Percentiles rank a stretch among this genome's conserved stretches.
Conservation (phyloP, 1,284 basidiomycete species). For the Ceratobasidium sp. region DNA sequence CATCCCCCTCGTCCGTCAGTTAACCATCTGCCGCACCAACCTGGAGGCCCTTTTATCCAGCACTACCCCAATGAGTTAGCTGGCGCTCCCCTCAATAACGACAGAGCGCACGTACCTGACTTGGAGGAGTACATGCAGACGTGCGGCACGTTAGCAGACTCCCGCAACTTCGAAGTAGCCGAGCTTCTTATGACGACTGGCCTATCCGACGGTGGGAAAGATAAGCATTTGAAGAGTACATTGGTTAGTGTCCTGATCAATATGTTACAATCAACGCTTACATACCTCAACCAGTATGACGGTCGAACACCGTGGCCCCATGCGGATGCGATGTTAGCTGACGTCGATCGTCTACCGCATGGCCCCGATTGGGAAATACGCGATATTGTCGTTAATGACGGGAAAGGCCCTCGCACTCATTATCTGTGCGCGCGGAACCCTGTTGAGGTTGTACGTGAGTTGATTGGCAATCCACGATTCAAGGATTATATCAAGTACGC, state of each 20-base stretch:
- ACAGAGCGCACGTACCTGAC: background rate
- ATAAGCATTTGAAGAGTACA: slow-evolving; percentile 8
- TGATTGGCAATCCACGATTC: background rate
- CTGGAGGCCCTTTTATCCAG: background rate
- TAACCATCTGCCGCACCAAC: no score
- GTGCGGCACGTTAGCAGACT: background rate
- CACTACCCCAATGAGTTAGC: background rate
- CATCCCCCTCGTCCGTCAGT: no score
- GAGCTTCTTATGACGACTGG: slow-evolving; percentile 13
- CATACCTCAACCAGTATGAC: background rate
- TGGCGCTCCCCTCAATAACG: background rate
- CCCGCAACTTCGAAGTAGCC: background rate
- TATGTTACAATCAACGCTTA: background rate
- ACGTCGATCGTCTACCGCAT: background rate
- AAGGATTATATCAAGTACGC: slow-evolving; percentile 1
- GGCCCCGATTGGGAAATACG: background rate
- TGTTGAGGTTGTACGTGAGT: background rate
- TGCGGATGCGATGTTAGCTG: background rate
- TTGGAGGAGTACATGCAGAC: slow-evolving; percentile 7
- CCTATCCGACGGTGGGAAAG: background rate
- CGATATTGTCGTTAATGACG: background rate
- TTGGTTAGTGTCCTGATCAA: background rate
- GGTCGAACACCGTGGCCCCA: slow-evolving; percentile 3
- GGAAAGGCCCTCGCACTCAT: background rate
- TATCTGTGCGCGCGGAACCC: background rate